A percentile compares a stretch with the other conserved stretches of the same genome.
phyloP scores from a whole-genome alignment of 192 early-diverging fungal species.

The Coemansia sp. region DNA sequence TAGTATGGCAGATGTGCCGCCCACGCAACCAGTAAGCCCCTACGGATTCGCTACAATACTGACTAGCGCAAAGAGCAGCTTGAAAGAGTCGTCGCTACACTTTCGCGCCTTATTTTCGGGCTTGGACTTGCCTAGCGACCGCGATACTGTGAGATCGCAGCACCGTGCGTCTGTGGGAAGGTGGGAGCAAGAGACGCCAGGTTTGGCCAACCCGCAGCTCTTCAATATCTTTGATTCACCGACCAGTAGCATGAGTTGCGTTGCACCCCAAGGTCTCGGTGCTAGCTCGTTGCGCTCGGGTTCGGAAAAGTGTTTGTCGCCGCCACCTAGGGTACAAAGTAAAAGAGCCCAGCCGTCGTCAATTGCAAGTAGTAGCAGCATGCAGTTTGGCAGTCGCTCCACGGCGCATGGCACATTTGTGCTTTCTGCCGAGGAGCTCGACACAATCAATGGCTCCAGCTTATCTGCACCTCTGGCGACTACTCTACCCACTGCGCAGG shows the following conservation, averaged over 20 bases:
- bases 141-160: slow-evolving; percentile 10
- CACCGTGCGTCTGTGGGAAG: slow-evolving; percentile 15
- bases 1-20: neutral
- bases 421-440: slow-evolving; percentile 42
- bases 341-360: slow-evolving; percentile 1
- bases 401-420: slow-evolving; percentile 25
- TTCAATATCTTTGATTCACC: slow-evolving; percentile 20
- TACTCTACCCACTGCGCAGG: neutral
- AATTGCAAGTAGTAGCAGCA: slow-evolving; percentile 10
- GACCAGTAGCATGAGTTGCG: slow-evolving; percentile 6
- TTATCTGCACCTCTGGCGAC: neutral
- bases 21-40: neutral
- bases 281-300: neutral
- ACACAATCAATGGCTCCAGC: slow-evolving; percentile 21
- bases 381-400: slow-evolving; percentile 17
- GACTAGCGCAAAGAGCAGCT: slow-evolving; percentile 28
- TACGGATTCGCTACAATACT: slow-evolving; percentile 12
- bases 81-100: slow-evolving; percentile 32
- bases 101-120: slow-evolving; percentile 43
- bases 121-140: slow-evolving; percentile 5
- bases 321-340: neutral
- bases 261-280: neutral
- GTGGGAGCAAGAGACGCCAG: slow-evolving; percentile 19
- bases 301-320: neutral
- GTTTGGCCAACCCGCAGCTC: slow-evolving; percentile 25